Percentiles rank a stretch among this genome's conserved stretches.
These are phyloP conservation scores for Xerocomus cyaneibrunnescens DNA, from an alignment of 1,284 basidiomycete species.

Conservation along the genomic window DNA sequence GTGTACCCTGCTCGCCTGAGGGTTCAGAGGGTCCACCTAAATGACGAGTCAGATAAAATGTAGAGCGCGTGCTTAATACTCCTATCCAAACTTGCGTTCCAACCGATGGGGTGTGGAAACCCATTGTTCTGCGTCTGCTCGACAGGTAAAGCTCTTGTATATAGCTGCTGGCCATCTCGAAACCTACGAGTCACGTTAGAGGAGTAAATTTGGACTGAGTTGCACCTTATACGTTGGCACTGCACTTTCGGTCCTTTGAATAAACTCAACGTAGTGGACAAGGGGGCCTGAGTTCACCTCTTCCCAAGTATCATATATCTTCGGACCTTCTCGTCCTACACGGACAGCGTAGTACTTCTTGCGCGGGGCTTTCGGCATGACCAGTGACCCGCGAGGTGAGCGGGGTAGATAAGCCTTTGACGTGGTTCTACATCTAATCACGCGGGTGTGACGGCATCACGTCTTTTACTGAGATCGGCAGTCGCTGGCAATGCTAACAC, in stretches of 20 bases:
- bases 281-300: slow-evolving; percentile 40
- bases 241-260: slow-evolving; percentile 38
- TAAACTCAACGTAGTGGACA: background rate
- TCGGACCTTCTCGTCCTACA: slow-evolving; percentile 50
- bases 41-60: slow-evolving; percentile 1
- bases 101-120: slow-evolving; percentile 23
- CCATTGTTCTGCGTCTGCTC: slow-evolving; percentile 47
- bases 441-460: background rate
- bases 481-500: too few relatives aligned
- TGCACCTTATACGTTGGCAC: slow-evolving; percentile 34
- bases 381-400: background rate
- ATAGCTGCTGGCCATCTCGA: slow-evolving; percentile 46
- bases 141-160: slow-evolving; percentile 49
- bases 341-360: slow-evolving; percentile 60
- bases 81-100: slow-evolving; percentile 20
- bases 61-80: background rate
- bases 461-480: too few relatives aligned
- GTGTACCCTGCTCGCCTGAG: background rate
- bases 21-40: slow-evolving; percentile 11
- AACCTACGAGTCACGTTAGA: slow-evolving; percentile 38
- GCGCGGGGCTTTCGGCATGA: slow-evolving; percentile 35
- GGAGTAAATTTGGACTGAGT: background rate
- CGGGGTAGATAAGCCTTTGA: background rate
- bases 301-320: slow-evolving; percentile 55
- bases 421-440: background rate